These are phyloP conservation scores for Poa annua DNA, from an alignment of 176 grass and related monocot genomes.

Conservation along the genomic window DNA sequence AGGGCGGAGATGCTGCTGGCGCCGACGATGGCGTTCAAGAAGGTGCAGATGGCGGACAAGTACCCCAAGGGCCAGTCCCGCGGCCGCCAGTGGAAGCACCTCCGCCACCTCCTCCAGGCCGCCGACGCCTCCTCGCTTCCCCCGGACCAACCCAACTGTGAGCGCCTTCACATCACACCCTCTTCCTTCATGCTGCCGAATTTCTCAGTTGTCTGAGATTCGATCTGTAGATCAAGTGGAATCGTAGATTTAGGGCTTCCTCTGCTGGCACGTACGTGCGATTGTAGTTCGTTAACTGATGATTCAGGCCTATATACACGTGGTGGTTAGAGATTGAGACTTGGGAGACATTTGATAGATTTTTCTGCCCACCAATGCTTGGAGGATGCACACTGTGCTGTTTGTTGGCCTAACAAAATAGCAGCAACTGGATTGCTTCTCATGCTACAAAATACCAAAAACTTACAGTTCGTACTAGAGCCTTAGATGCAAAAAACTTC, in stretches of 20 bases:
- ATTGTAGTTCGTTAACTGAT: background rate
- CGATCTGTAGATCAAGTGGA: background rate
- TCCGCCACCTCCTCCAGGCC: slow-evolving; percentile 78
- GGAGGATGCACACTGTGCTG: background rate
- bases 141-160: slow-evolving; percentile 78
- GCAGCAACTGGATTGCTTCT: background rate
- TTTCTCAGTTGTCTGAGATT: background rate
- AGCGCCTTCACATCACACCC: background rate
- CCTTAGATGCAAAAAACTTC: background rate
- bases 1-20: slow-evolving; percentile 73
- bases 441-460: background rate
- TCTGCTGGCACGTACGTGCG: background rate
- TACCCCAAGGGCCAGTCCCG: slow-evolving; percentile 92
- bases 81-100: slow-evolving; percentile 97
- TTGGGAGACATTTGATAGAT: background rate
- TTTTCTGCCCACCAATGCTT: background rate
- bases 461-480: background rate
- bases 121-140: slow-evolving; percentile 65
- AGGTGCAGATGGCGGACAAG: slow-evolving; percentile 89
- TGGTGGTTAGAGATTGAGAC: background rate
- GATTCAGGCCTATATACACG: background rate
- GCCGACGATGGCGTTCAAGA: slow-evolving; percentile 73
- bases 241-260: background rate
- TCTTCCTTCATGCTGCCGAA: background rate
- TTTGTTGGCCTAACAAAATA: slow-evolving; percentile 3